Percentiles rank a stretch among this genome's conserved stretches.
Evolutionary conservation across 2,329 filamentous ascomycete genomes (phyloP).

Genomic region (Pseudopyrenochaeta lycopersici): DNA sequence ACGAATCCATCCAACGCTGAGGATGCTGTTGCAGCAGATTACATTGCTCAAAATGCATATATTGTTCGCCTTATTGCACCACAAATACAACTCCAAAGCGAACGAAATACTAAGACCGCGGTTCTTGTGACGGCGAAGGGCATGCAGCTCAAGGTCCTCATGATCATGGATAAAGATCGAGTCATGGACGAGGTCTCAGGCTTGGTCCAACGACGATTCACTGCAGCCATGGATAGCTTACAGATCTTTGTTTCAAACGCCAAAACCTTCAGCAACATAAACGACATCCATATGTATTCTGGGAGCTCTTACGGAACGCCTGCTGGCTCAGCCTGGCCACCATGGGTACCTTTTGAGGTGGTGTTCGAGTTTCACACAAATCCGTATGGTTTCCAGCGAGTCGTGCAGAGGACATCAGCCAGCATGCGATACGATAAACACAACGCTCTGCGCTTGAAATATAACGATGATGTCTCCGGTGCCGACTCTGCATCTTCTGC

Average conservation of each 20-base stretch:
- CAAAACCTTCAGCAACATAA: slow-evolving; percentile 82
- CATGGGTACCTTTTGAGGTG: slow-evolving; percentile 97
- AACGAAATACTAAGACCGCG: slow-evolving; percentile 97
- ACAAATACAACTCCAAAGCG: slow-evolving; percentile 97
- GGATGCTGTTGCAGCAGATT: slow-evolving; percentile 82
- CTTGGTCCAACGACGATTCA: slow-evolving; percentile 91
- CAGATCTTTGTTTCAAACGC: slow-evolving; percentile 98
- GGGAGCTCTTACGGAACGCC: slow-evolving; percentile 91
- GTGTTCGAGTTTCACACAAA: slow-evolving; percentile 97
- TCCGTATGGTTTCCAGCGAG: slow-evolving; percentile 96
- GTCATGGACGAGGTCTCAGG: slow-evolving; percentile 93
- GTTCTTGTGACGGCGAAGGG: slow-evolving; percentile 95
- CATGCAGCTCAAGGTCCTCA: slow-evolving; percentile 97
- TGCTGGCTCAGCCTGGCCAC: slow-evolving; percentile 88
- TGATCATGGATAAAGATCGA: slow-evolving; percentile 96
- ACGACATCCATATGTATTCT: slow-evolving; percentile 90
- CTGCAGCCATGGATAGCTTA: slow-evolving; percentile 94
- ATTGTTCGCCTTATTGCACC: slow-evolving; percentile 94
- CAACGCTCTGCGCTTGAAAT: slow-evolving; percentile 95
- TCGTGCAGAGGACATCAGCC: slow-evolving; percentile 96
- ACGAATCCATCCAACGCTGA: slow-evolving; percentile 29
- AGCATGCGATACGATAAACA: slow-evolving; percentile 96
- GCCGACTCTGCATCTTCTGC: slow-evolving; percentile 61
- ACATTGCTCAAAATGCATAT: slow-evolving; percentile 90
- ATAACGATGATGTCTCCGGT: slow-evolving; percentile 88